A percentile compares a stretch with the other conserved stretches of the same genome.
Evolutionary conservation across 1,139 yeast species (phyloP).

Genomic region (Torulaspora pretoriensis): DNA sequence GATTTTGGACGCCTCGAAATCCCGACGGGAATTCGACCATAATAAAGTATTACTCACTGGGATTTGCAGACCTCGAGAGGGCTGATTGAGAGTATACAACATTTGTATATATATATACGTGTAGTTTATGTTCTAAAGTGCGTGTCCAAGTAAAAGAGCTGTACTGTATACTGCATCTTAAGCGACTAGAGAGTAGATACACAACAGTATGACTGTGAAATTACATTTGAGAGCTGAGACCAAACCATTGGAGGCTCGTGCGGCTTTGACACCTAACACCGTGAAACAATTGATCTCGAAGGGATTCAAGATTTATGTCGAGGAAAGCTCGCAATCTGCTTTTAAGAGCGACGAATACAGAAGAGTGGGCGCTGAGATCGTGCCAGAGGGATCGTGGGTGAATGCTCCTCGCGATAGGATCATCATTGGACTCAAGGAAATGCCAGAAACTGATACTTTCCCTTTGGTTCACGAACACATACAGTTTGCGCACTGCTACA

Average conservation of each 20-base stretch:
- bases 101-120: background rate
- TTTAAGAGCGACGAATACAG: slow-evolving; percentile 73
- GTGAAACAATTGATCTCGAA: slow-evolving; percentile 79
- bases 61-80: background rate
- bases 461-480: slow-evolving; percentile 94
- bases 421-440: slow-evolving; percentile 88
- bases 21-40: slow-evolving; percentile 10
- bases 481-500: slow-evolving; percentile 98
- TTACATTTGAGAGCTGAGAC: slow-evolving; percentile 91
- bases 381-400: slow-evolving; percentile 91
- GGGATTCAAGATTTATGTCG: slow-evolving; percentile 85
- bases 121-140: background rate
- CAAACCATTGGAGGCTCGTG: slow-evolving; percentile 95
- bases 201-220: slow-evolving; percentile 40
- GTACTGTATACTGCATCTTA: too few relatives aligned
- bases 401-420: slow-evolving; percentile 85
- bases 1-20: slow-evolving; percentile 1
- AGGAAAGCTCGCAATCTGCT: slow-evolving; percentile 78
- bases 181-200: background rate
- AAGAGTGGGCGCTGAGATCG: slow-evolving; percentile 77
- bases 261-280: slow-evolving; percentile 90
- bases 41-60: slow-evolving; percentile 7
- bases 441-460: slow-evolving; percentile 85
- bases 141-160: too few relatives aligned
- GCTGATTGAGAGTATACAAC: background rate